Conservation (phyloP, 495 filamentous ascomycete species). For the Trichoderma orchidacearum region DNA sequence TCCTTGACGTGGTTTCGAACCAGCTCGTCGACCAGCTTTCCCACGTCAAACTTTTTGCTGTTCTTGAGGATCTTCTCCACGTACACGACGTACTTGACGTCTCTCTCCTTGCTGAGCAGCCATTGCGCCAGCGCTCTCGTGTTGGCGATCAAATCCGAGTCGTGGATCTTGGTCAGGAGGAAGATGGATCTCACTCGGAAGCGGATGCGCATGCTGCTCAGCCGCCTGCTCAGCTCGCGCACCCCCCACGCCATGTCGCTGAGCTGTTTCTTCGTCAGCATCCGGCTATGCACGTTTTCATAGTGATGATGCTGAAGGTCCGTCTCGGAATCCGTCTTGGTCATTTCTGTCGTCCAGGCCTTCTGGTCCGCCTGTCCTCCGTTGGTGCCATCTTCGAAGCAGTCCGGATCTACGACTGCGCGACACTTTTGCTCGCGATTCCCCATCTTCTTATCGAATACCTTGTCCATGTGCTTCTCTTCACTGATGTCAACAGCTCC, state of each 20-base stretch:
- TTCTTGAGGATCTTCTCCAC: conserved; percentile 63
- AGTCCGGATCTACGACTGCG: conserved; percentile 10
- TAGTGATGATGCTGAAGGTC: conserved; percentile 11
- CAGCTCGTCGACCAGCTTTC: conserved; percentile 39
- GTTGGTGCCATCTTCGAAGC: conserved; percentile 10
- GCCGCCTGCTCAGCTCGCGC: conserved; percentile 72
- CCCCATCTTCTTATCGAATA: conserved; percentile 19
- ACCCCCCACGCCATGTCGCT: conserved; percentile 95
- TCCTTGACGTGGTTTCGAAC: conserved; percentile 13
- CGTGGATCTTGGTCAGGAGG: conserved; percentile 77
- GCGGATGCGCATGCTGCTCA: conserved; percentile 65
- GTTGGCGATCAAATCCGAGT: conserved; percentile 64
- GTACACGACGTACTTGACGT: conserved; percentile 58
- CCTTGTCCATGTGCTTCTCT: conserved; percentile 12
- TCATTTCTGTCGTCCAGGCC: conserved; percentile 24
- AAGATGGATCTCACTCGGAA: conserved; percentile 74
- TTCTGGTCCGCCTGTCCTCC: conserved; percentile 30
- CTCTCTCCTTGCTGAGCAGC: conserved; percentile 67
- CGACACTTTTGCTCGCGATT: background rate
- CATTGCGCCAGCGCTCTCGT: conserved; percentile 69
- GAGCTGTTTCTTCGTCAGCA: conserved; percentile 84
- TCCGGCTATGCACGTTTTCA: conserved; percentile 28
- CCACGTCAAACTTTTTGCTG: conserved; percentile 57
- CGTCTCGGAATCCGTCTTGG: conserved; percentile 12
- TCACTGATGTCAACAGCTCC: conserved; percentile 11